Evolutionary conservation across 306 rosid genomes (phyloP), one percentile per base, ranked within the genome.

Genomic region (Medicago ruthenica): DNA sequence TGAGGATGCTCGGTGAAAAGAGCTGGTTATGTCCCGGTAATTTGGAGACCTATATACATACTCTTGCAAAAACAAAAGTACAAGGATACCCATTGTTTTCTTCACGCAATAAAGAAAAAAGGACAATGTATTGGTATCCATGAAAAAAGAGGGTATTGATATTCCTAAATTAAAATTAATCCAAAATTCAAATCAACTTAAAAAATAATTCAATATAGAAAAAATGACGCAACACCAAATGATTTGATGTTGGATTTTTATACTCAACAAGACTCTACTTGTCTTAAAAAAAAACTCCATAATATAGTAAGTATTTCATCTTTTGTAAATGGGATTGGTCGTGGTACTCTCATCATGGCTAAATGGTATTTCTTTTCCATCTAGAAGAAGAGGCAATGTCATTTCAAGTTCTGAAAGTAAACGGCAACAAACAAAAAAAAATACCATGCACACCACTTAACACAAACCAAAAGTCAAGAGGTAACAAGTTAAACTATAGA

Each of bases 331-430:
- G 76, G 51, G 53, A 45, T 57, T 67, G 45, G 71, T 1, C 37
- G 36, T 13, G 55, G 27, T 55, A 73, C 75, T 58, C 62, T 72
- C 47, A 45, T 55, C 64, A 67, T 48, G 50, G 63, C 73, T 22
- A 37, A 73, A 18, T 1, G 51, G 51, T 71, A n/a, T 72, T 42
- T 65, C 9, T 27, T 65, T 58, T 55, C 10, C n/a, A 44, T 3
- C 70, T 14, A 8, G 3, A 65, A 54, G 44, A 61, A 79, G 71
- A 21, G 62, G 18, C 34, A 37, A 34, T 4, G 31, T 39, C 15
- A 24, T 18, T 77, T 57, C 21, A 13, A 50, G 37, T 22, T 39
- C 53, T 27, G 54, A 8, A 39, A 37, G 18, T 40, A 57, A 59
- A 20, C 7, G 10, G 22, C 14, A 8, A 27, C 31, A 50, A 53